Percentiles rank a stretch among this genome's conserved stretches.
Evolutionary conservation across 257 asterid species (phyloP).

Genomic region (Jaltomata sinuosa): DNA sequence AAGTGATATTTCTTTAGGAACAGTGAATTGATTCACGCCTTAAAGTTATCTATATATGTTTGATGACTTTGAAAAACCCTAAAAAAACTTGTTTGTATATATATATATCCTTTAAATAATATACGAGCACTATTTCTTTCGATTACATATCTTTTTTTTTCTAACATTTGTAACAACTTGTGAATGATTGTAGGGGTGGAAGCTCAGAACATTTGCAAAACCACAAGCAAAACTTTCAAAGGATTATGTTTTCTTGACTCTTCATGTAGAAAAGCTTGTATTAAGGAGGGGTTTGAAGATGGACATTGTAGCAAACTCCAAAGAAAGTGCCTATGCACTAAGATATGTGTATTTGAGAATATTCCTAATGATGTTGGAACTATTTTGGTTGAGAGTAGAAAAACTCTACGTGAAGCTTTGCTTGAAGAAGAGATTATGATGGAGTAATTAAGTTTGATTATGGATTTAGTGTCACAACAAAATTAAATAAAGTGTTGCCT

Average conservation of each 20-base stretch:
- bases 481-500: neutral
- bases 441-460: neutral
- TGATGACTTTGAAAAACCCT: no score
- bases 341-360: neutral
- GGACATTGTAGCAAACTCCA: neutral
- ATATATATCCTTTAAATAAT: no score
- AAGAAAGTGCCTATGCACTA: neutral
- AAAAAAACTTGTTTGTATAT: no score
- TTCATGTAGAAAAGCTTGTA: neutral
- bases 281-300: neutral
- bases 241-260: neutral
- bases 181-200: neutral
- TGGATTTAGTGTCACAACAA: neutral
- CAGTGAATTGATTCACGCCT: no score
- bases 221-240: fast-evolving
- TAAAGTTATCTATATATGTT: no score
- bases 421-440: neutral
- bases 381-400: neutral
- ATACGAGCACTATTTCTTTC: no score
- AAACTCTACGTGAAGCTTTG: neutral
- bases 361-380: neutral
- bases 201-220: neutral
- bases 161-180: no score
- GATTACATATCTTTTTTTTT: no score
- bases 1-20: no score